Conservation (phyloP, 2,329 filamentous ascomycete species). For the Ophiostoma tasmaniense region DNA sequence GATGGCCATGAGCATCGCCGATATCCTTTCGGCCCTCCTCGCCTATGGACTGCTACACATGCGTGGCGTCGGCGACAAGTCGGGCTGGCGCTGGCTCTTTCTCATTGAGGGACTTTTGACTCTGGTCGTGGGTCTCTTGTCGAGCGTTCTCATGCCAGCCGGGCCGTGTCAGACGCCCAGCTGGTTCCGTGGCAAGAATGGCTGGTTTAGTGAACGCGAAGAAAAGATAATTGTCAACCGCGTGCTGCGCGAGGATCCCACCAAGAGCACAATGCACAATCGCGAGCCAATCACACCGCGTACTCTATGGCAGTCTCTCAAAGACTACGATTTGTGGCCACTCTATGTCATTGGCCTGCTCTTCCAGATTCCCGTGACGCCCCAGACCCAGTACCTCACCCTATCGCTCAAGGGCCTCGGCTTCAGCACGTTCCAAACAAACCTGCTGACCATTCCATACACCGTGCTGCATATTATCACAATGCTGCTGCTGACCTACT, state of each 20-base stretch:
- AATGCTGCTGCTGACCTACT: slow-evolving; percentile 31
- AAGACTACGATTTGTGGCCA: slow-evolving; percentile 33
- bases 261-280: slow-evolving; percentile 53
- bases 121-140: slow-evolving; percentile 41
- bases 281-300: slow-evolving; percentile 44
- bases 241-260: slow-evolving; percentile 49
- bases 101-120: slow-evolving; percentile 44
- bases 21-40: slow-evolving; percentile 33
- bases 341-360: slow-evolving; percentile 45
- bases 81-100: slow-evolving; percentile 45
- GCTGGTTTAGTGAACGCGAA: slow-evolving; percentile 54
- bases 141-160: slow-evolving; percentile 48
- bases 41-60: slow-evolving; percentile 35
- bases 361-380: slow-evolving; percentile 44
- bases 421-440: slow-evolving; percentile 53
- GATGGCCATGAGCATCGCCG: slow-evolving; percentile 33
- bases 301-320: slow-evolving; percentile 43
- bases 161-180: slow-evolving; percentile 43
- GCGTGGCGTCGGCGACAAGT: slow-evolving; percentile 29
- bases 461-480: slow-evolving; percentile 31
- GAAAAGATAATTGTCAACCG: slow-evolving; percentile 55
- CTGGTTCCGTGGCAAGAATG: slow-evolving; percentile 44
- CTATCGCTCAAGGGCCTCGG: slow-evolving; percentile 49
- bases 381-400: slow-evolving; percentile 48
- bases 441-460: slow-evolving; percentile 53